Evolutionary conservation across 768 basidiomycete genomes (phyloP).

Genomic region (Pisolithus tinctorius): DNA sequence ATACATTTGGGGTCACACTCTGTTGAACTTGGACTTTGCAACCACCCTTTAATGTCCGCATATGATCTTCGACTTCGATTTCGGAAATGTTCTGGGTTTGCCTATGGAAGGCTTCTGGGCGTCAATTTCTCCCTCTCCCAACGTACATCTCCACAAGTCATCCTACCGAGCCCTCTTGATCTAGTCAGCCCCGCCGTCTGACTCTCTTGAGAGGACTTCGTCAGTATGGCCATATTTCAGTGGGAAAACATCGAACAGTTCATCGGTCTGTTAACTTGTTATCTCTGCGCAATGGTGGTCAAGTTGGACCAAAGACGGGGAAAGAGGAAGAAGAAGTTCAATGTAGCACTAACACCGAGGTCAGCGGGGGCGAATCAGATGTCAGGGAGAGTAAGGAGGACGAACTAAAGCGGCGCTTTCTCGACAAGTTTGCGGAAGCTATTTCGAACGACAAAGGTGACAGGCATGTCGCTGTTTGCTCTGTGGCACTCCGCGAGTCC

Average conservation of each 20-base stretch:
- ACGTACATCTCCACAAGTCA: too few relatives aligned
- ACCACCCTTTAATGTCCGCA: too few relatives aligned
- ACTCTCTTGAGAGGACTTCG: neutral
- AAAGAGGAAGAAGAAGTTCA: neutral
- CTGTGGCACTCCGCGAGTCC: neutral
- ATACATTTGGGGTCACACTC: too few relatives aligned
- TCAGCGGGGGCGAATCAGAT: neutral
- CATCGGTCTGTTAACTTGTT: neutral
- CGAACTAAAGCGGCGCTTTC: neutral
- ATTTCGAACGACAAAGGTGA: constrained; percentile 1
- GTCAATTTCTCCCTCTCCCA: too few relatives aligned
- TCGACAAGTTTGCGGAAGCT: neutral
- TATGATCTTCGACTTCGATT: too few relatives aligned
- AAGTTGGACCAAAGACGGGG: neutral
- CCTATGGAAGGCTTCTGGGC: too few relatives aligned
- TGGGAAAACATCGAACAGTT: constrained; percentile 2
- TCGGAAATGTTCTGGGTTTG: too few relatives aligned
- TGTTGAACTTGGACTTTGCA: too few relatives aligned
- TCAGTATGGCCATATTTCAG: neutral
- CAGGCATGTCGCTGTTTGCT: neutral
- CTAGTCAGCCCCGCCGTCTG: too few relatives aligned
- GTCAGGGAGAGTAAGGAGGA: constrained; percentile 10
- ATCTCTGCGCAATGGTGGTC: neutral
- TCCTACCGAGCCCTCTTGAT: too few relatives aligned
- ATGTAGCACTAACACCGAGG: too few relatives aligned